These are phyloP conservation scores for Hanseniaspora meyeri DNA, from an alignment of 805 yeast genomes.

Conservation along the genomic window DNA sequence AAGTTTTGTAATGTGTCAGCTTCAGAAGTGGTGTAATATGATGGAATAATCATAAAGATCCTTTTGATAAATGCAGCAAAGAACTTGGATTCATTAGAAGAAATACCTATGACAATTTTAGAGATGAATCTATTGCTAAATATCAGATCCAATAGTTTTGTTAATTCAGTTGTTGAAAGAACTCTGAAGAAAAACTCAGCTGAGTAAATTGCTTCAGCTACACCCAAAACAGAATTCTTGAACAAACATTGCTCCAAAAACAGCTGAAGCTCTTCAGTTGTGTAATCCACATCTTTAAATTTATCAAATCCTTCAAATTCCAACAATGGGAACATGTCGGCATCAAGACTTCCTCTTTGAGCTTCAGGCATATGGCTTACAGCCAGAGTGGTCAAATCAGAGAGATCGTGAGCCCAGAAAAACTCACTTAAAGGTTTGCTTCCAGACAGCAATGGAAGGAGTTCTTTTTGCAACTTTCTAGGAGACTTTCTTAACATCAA, in stretches of 20 bases:
- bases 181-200: slow-evolving; percentile 47
- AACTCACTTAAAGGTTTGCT: not conserved
- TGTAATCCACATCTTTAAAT: slow-evolving; percentile 12
- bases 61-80: slow-evolving; percentile 21
- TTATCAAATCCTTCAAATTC: not conserved
- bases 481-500: not conserved
- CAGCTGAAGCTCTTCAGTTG: slow-evolving; percentile 19
- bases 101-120: slow-evolving; percentile 71
- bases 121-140: slow-evolving; percentile 37
- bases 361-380: not conserved
- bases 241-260: slow-evolving; percentile 56
- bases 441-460: not conserved
- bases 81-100: slow-evolving; percentile 44
- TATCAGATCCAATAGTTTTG: slow-evolving; percentile 34
- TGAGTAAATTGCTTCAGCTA: slow-evolving; percentile 66
- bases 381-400: not conserved
- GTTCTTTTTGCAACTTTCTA: not conserved
- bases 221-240: slow-evolving; percentile 67
- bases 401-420: not conserved
- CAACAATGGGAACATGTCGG: not conserved
- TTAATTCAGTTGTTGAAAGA: slow-evolving; percentile 33
- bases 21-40: not conserved
- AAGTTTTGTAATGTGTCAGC: not conserved
- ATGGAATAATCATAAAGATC: not conserved
- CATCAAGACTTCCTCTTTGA: not conserved